Evolutionary conservation across 2,329 filamentous ascomycete species (phyloP).

Genomic region (Xenoacremonium recifei): DNA sequence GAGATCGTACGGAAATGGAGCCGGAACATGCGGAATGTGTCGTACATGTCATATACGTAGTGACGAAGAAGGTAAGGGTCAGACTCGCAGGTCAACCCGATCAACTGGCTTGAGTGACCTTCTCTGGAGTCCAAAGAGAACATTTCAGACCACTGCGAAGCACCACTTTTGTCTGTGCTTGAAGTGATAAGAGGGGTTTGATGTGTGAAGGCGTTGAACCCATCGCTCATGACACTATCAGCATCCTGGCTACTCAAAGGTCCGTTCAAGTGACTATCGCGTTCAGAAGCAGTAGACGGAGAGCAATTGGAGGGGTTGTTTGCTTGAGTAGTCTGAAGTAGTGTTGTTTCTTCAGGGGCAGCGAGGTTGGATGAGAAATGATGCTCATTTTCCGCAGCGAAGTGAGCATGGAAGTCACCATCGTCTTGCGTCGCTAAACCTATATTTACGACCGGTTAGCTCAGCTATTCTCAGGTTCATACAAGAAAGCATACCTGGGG

Average conservation of each 20-base stretch:
- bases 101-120: constrained; percentile 19
- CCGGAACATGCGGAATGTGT: constrained; percentile 23
- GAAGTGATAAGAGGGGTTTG: background rate
- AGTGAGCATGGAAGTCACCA: too few relatives aligned
- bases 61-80: constrained; percentile 22
- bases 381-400: too few relatives aligned
- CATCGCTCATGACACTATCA: background rate
- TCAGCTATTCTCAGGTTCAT: too few relatives aligned
- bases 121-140: constrained; percentile 6
- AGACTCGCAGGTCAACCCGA: constrained; percentile 23
- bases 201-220: background rate
- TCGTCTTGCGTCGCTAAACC: too few relatives aligned
- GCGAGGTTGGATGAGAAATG: too few relatives aligned
- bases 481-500: too few relatives aligned
- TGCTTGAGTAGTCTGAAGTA: too few relatives aligned
- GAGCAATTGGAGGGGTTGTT: too few relatives aligned
- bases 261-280: too few relatives aligned
- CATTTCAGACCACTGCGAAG: background rate
- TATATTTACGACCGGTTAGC: too few relatives aligned
- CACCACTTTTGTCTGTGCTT: background rate
- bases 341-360: too few relatives aligned
- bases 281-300: too few relatives aligned
- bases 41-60: constrained; percentile 18
- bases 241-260: background rate
- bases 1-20: constrained; percentile 19